A percentile compares a stretch with the other conserved stretches of the same genome.
Evolutionary conservation across 2,329 filamentous ascomycete genomes (phyloP).

Genomic region (Cytospora leucostoma): DNA sequence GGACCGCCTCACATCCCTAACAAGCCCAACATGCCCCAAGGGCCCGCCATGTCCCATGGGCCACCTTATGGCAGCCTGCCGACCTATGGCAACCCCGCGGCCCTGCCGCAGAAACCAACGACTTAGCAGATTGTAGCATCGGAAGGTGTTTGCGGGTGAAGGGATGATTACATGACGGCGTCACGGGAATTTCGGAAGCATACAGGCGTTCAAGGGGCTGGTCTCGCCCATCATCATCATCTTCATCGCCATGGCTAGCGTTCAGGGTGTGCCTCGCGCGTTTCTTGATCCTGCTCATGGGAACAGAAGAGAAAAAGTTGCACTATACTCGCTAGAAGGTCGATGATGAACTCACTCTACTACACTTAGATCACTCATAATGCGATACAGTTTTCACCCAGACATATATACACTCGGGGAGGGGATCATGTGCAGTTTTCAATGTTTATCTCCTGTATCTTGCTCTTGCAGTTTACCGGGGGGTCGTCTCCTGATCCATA

Average conservation of each 20-base stretch:
- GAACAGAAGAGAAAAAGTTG: slow-evolving; percentile 7
- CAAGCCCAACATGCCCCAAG: slow-evolving; percentile 48
- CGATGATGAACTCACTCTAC: slow-evolving; percentile 25
- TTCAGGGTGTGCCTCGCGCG: slow-evolving; percentile 17
- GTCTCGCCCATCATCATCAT: slow-evolving; percentile 19
- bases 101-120: slow-evolving; percentile 60
- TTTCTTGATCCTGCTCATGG: slow-evolving; percentile 11
- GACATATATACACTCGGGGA: neutral
- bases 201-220: slow-evolving; percentile 40
- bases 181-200: slow-evolving; percentile 32
- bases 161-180: slow-evolving; percentile 29
- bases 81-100: slow-evolving; percentile 61
- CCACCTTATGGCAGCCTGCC: slow-evolving; percentile 57
- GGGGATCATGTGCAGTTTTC: neutral
- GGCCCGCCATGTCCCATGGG: slow-evolving; percentile 36
- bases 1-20: slow-evolving; percentile 46
- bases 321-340: slow-evolving; percentile 25
- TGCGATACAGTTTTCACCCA: slow-evolving; percentile 20
- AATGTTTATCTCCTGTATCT: neutral
- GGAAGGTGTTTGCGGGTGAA: slow-evolving; percentile 29
- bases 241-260: slow-evolving; percentile 22
- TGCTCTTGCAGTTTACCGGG: neutral
- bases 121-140: slow-evolving; percentile 37
- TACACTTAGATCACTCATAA: slow-evolving; percentile 26
- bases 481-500: neutral